phyloP scores from a whole-genome alignment of 495 filamentous ascomycete genomes.

The Lindgomyces ingoldianus region DNA sequence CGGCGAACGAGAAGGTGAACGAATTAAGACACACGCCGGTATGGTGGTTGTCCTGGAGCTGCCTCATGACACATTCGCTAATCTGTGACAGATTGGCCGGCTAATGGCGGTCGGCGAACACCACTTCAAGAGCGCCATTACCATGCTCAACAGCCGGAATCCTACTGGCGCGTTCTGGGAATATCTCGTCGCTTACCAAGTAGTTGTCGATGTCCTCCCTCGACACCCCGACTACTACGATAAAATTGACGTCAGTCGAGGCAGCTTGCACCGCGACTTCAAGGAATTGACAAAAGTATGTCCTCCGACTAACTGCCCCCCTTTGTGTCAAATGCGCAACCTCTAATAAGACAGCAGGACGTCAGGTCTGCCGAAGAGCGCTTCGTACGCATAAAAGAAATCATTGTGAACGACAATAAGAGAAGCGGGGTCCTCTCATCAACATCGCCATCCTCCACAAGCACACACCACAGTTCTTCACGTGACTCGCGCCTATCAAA shows the following conservation, averaged over 20 bases:
- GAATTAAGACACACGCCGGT: not conserved
- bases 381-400: slow-evolving; percentile 62
- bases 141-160: slow-evolving; percentile 36
- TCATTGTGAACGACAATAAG: slow-evolving; percentile 68
- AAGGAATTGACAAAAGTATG: slow-evolving; percentile 53
- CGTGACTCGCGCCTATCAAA: slow-evolving; percentile 30
- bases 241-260: slow-evolving; percentile 48
- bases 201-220: slow-evolving; percentile 74
- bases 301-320: not conserved
- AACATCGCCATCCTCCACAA: not conserved
- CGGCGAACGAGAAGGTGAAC: slow-evolving; percentile 16
- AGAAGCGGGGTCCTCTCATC: slow-evolving; percentile 52
- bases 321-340: slow-evolving; percentile 32
- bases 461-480: not conserved
- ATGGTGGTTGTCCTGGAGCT: not conserved
- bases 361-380: slow-evolving; percentile 46
- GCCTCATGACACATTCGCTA: not conserved
- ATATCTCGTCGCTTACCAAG: slow-evolving; percentile 76
- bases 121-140: slow-evolving; percentile 36
- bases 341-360: slow-evolving; percentile 21
- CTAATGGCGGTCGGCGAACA: slow-evolving; percentile 38
- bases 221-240: slow-evolving; percentile 65
- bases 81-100: slow-evolving; percentile 21
- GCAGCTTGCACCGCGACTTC: slow-evolving; percentile 52
- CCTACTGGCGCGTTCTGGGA: slow-evolving; percentile 70